Evolutionary conservation across 441 rosid species (phyloP).

Genomic region (Gossypium lobatum): DNA sequence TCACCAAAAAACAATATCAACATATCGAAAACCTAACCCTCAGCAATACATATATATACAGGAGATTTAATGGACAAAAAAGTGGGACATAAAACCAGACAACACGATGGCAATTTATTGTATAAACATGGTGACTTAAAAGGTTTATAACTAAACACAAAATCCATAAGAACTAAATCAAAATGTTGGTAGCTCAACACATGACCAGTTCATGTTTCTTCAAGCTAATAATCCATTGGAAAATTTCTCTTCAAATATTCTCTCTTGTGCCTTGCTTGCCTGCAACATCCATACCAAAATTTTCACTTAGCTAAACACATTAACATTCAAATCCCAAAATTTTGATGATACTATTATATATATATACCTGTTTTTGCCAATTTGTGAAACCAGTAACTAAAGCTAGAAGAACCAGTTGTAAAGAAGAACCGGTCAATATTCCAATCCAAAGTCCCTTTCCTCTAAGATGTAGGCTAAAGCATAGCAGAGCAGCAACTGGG

Average conservation of each 20-base stretch:
- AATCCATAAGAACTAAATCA: no score
- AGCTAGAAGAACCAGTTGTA: slow-evolving; percentile 27
- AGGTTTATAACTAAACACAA: no score
- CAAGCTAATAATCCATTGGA: not conserved
- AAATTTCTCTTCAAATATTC: slow-evolving; percentile 2
- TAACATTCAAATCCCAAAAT: not conserved
- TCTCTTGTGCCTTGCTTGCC: slow-evolving; percentile 3
- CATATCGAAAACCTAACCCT: no score
- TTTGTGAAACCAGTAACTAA: slow-evolving; percentile 22
- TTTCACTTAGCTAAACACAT: not conserved
- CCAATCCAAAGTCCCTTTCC: slow-evolving; percentile 54
- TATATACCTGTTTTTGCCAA: slow-evolving; percentile 37
- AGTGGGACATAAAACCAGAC: no score
- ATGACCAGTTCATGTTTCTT: no score
- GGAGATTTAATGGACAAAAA: no score
- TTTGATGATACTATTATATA: not conserved
- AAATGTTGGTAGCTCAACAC: no score
- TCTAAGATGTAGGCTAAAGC: slow-evolving; percentile 28
- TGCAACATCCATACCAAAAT: not conserved
- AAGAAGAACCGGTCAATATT: slow-evolving; percentile 31
- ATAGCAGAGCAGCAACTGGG: slow-evolving; percentile 24
- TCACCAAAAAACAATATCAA: no score
- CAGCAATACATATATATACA: no score
- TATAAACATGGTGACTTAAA: no score
- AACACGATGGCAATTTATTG: no score